These are phyloP conservation scores for Trichoderma sp. DNA, from an alignment of 2,329 filamentous ascomycete species.

Conservation along the genomic window DNA sequence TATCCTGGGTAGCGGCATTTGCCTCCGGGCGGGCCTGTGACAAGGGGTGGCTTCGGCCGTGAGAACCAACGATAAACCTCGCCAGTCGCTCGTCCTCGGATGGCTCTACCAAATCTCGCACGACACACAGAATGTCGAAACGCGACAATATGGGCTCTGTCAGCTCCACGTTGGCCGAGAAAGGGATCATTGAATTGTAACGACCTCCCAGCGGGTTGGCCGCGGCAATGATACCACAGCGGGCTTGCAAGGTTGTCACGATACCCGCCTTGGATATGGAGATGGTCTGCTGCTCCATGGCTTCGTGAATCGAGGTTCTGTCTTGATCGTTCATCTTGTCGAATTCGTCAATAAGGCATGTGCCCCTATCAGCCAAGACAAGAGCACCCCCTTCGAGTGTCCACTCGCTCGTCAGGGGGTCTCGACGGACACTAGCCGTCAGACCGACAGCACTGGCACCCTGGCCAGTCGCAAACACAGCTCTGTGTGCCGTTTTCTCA, in stretches of 20 bases:
- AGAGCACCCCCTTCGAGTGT: constrained; percentile 93
- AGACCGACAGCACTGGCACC: constrained; percentile 96
- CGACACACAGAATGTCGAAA: constrained; percentile 96
- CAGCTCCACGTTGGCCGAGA: constrained; percentile 92
- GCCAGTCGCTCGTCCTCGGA: constrained; percentile 89
- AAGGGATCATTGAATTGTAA: constrained; percentile 94
- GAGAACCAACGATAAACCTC: constrained; percentile 90
- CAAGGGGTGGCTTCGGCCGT: constrained; percentile 80
- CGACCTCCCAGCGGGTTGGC: constrained; percentile 95
- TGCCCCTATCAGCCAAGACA: constrained; percentile 90
- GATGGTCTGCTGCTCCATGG: constrained; percentile 99
- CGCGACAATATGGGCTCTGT: constrained; percentile 96
- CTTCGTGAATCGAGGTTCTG: constrained; percentile 96
- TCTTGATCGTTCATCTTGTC: constrained; percentile 99
- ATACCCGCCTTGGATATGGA: constrained; percentile 99
- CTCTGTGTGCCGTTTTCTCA: constrained; percentile 93
- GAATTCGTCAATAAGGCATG: constrained; percentile 96
- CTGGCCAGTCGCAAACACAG: constrained; percentile 96
- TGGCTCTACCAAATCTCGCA: constrained; percentile 92
- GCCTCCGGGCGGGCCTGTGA: constrained; percentile 42
- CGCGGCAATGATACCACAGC: constrained; percentile 93
- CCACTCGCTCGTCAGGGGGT: constrained; percentile 95
- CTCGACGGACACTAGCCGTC: constrained; percentile 91
- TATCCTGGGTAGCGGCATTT: constrained; percentile 43
- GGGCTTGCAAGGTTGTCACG: constrained; percentile 91